Percentiles rank a stretch among this genome's conserved stretches.
These are phyloP conservation scores for Eimeria acervulina DNA, from an alignment of 169 alveolate species.

Conservation along the genomic window DNA sequence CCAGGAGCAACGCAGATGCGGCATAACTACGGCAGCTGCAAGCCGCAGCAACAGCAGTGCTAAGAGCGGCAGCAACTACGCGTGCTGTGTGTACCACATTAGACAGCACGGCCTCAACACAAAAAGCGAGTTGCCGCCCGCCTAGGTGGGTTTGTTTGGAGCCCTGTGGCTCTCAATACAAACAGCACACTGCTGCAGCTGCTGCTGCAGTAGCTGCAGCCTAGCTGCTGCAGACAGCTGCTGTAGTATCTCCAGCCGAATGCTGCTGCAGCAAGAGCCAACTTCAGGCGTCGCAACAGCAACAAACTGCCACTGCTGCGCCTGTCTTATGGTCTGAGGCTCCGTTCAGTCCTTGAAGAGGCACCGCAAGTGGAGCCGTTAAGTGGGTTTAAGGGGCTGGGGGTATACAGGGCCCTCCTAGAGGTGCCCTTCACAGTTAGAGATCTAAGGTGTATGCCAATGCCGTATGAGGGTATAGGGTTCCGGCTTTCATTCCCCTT, in stretches of 20 bases:
- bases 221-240: background rate
- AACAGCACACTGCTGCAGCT: background rate
- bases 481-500: background rate
- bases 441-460: background rate
- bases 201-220: background rate
- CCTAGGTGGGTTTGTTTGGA: background rate
- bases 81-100: background rate
- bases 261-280: background rate
- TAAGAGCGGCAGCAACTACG: background rate
- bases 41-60: background rate
- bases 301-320: conserved; percentile 16
- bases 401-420: background rate
- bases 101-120: background rate
- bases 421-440: background rate
- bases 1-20: background rate
- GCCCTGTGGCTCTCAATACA: background rate
- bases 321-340: background rate
- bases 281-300: background rate
- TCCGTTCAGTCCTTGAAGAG: background rate
- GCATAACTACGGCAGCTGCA: background rate
- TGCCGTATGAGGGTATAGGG: background rate
- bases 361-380: background rate
- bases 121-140: background rate
- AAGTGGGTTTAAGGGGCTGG: background rate
- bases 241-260: no score